These are phyloP conservation scores for Pseudocercospora eumusae DNA, from an alignment of 2,329 filamentous ascomycete genomes.

Conservation along the genomic window DNA sequence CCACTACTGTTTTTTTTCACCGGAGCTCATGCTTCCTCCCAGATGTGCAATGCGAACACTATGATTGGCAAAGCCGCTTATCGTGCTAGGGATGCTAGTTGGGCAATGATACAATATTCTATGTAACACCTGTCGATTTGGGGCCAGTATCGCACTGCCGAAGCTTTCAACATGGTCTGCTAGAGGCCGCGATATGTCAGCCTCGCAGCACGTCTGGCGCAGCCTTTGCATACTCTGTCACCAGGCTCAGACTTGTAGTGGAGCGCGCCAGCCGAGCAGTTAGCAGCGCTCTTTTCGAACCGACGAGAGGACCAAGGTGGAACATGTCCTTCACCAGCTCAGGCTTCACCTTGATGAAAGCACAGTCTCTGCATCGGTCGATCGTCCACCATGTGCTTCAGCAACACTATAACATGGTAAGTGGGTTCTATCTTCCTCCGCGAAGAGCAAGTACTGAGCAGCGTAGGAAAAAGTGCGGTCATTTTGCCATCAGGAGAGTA, in stretches of 20 bases:
- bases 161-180: conserved; percentile 6
- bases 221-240: conserved; percentile 6
- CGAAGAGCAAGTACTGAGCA: neutral
- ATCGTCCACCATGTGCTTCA: conserved; percentile 23
- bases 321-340: neutral
- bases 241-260: neutral
- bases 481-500: conserved; percentile 23
- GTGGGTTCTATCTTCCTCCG: neutral
- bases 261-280: neutral
- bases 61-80: conserved; percentile 3
- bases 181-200: neutral
- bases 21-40: neutral
- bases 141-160: conserved; percentile 1
- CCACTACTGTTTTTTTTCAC: conserved; percentile 1
- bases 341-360: neutral
- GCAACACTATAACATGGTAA: conserved; percentile 25
- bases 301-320: neutral
- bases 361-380: neutral
- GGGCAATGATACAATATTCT: conserved; percentile 4
- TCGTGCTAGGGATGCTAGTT: conserved; percentile 7
- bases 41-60: neutral
- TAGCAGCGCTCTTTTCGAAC: neutral
- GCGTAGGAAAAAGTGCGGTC: conserved; percentile 22
- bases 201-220: conserved; percentile 2
- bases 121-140: conserved; percentile 4